Conservation (phyloP, 2,329 filamentous ascomycete species). For the Talaromyces marneffei region DNA sequence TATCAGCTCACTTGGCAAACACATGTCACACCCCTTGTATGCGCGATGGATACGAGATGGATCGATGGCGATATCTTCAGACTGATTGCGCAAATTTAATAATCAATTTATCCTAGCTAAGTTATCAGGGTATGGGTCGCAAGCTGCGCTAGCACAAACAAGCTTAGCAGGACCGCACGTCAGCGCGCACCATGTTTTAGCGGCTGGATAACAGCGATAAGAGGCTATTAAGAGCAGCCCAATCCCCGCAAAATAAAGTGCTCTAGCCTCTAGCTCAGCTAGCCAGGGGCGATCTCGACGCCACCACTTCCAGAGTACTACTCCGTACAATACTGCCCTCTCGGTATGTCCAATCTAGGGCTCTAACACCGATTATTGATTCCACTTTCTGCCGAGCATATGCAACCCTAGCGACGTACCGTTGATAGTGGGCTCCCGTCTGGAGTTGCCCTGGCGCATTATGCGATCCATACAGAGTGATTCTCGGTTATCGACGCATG, state of each 20-base stretch:
- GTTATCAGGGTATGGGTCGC: not conserved
- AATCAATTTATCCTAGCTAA: not conserved
- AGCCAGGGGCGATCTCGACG: not conserved
- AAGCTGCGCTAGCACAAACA: not conserved
- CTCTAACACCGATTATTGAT: not conserved
- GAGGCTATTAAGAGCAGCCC: too few species aligned
- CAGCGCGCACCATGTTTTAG: not conserved
- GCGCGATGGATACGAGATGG: not conserved
- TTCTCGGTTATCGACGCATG: not conserved
- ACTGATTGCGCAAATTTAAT: not conserved
- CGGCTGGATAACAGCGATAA: not conserved
- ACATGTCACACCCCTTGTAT: not conserved
- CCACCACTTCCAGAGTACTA: not conserved
- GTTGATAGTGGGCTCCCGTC: not conserved
- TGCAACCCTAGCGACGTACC: not conserved
- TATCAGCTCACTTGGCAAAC: not conserved
- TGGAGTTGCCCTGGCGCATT: not conserved
- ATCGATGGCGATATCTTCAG: constrained; percentile 1
- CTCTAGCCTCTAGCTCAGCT: not conserved
- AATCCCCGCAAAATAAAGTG: not conserved
- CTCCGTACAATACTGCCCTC: too few species aligned
- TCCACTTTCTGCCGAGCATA: not conserved
- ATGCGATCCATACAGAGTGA: not conserved
- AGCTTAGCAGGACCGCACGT: not conserved
- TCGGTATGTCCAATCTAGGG: not conserved